phyloP scores from a whole-genome alignment of 148 eudicot species.

The Amaranthus hypochondriacus region DNA sequence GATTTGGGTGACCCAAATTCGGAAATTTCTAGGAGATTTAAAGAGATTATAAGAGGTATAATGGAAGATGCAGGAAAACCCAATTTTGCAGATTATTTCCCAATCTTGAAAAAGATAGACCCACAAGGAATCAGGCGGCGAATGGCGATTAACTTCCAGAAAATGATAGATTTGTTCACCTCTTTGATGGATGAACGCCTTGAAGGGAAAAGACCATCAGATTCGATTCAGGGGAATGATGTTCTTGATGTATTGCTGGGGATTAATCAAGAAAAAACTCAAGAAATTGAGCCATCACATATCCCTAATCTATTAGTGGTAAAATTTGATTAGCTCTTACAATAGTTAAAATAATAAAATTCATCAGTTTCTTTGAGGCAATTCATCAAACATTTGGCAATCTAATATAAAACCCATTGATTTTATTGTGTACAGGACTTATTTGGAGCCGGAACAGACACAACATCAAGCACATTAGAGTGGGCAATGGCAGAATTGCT shows the following conservation, averaged over 20 bases:
- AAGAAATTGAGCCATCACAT: conserved; percentile 20
- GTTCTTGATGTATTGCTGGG: conserved; percentile 28
- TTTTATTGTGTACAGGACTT: conserved; percentile 17
- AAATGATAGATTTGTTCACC: conserved; percentile 22
- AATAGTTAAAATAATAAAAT: too few relatives aligned
- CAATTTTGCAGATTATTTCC: conserved; percentile 36
- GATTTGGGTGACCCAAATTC: conserved; percentile 25
- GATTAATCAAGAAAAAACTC: conserved; percentile 16
- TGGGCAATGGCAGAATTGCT: conserved; percentile 48
- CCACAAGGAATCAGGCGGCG: conserved; percentile 28
- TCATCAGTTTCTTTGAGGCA: background rate
- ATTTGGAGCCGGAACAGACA: conserved; percentile 31
- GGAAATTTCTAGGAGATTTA: conserved; percentile 8
- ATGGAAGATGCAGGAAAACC: conserved; percentile 36
- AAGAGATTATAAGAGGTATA: conserved; percentile 21
- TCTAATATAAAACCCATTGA: background rate
- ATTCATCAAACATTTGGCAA: conserved; percentile 6
- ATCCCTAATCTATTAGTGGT: conserved; percentile 33
- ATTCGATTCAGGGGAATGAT: conserved; percentile 8
- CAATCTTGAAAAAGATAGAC: conserved; percentile 23
- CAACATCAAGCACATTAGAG: conserved; percentile 41
- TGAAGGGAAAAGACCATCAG: background rate
- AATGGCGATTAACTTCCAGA: conserved; percentile 17
- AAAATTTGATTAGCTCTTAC: background rate
- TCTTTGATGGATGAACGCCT: conserved; percentile 25